Evolutionary conservation across 352 stramenopile species (phyloP), one percentile per base, ranked within the genome.

Genomic region (Globisporangium rhizosaccharum): DNA sequence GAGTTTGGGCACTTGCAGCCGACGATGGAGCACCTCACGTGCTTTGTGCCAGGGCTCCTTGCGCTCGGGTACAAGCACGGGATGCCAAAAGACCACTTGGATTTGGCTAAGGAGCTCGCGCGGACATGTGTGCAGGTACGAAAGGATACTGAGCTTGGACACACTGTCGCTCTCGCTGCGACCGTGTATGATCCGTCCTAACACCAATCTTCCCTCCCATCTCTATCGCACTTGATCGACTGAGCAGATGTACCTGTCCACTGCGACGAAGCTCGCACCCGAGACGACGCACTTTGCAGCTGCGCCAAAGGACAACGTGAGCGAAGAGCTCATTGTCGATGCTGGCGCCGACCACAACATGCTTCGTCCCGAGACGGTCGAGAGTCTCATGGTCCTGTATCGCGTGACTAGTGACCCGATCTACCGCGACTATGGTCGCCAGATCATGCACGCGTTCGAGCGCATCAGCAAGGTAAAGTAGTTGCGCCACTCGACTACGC

Each of bases 361-460:
- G 28, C 67, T 97, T 12, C 83, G 88, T 28, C 87, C 90, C 0
- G 91, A 97, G 68, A 93, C 79, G 3, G 73, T 96, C 23, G 91
- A 97, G 65, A 95, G 79, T 39, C 65, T 97, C 9, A 93, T 96
- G 73, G 67, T 97, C 12, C 56, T 97, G 15, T 88, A 96, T 61
- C 81, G 87, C 26, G 72, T 91, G 14, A 97, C 88, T 5, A 70
- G 76, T 2, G 72, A 97, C 36, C 67, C 79, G 23, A 78, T 75
- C 44, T 97, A 96, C 54, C 75, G 79, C n/a, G 76, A 87, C 10
- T 75, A 87, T 60, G 90, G 84, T 0, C 86, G 82, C 26, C 51
- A 62, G 7, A 94, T 97, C 59, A 92, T 96, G 64, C 49, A 80
- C 2, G 79, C 75, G 0, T 74, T 96, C 30, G 76, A 96, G 59